These are phyloP conservation scores for Stentor coeruleus DNA, from an alignment of 73 alveolate species.

Conservation along the genomic window DNA sequence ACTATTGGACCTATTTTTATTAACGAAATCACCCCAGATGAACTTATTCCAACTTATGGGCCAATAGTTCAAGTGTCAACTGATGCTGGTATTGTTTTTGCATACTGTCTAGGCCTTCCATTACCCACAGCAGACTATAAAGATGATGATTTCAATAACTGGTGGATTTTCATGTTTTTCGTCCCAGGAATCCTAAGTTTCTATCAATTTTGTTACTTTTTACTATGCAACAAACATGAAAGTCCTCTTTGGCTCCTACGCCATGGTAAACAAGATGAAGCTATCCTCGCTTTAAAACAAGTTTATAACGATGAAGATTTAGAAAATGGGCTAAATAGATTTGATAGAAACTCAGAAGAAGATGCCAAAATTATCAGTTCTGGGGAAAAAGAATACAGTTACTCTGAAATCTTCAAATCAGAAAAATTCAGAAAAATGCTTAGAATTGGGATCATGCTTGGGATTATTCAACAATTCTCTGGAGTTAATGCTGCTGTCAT, in stretches of 20 bases:
- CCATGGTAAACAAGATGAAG: no score
- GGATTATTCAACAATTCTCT: not conserved
- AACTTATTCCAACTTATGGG: not conserved
- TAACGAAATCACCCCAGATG: not conserved
- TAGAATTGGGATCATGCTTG: not conserved
- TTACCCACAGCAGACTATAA: not conserved
- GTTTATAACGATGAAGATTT: no score
- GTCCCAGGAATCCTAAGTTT: not conserved
- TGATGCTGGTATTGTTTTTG: no score
- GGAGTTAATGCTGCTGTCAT: constrained; percentile 1
- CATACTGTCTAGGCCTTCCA: no score
- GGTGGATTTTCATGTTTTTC: not conserved
- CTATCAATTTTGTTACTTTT: not conserved
- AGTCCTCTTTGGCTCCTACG: not conserved
- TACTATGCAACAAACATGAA: not conserved
- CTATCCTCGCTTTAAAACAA: no score
- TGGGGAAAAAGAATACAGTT: no score
- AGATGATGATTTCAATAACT: not conserved
- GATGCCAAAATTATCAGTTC: no score
- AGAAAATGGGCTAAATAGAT: no score
- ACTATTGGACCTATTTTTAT: not conserved
- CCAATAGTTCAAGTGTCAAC: no score
- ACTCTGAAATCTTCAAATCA: no score
- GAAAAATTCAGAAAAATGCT: no score
- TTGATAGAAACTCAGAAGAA: no score